A percentile compares a stretch with the other conserved stretches of the same genome.
phyloP scores from a whole-genome alignment of 129 eudicot genomes.

The Kitagawia praeruptora region DNA sequence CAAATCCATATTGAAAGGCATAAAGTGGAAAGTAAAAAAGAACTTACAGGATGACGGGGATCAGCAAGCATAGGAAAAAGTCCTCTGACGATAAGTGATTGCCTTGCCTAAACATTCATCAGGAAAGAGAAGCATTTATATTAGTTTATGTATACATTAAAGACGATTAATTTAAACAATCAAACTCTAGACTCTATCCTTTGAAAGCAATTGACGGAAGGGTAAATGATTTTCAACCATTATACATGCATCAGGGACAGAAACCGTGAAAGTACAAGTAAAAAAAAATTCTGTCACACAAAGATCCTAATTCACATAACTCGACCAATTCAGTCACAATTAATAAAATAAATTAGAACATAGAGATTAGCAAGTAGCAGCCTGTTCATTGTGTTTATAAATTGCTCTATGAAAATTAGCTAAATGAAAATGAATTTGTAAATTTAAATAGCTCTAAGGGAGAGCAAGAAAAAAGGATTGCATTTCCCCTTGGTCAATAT shows the following conservation, averaged over 20 bases:
- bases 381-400: not conserved
- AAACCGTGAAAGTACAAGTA: not conserved
- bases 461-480: too few relatives aligned
- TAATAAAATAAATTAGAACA: not conserved
- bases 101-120: constrained; percentile 68
- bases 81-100: constrained; percentile 85
- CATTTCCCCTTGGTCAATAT: too few relatives aligned
- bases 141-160: not conserved
- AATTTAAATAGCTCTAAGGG: not conserved
- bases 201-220: not conserved
- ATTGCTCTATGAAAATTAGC: not conserved
- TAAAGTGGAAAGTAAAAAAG: not conserved
- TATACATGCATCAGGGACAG: not conserved
- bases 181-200: not conserved
- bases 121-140: not conserved
- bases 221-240: not conserved
- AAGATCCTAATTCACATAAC: not conserved
- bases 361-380: not conserved
- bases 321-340: not conserved
- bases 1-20: not conserved
- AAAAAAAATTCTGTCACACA: not conserved
- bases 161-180: not conserved
- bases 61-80: constrained; percentile 98
- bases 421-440: not conserved
- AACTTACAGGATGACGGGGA: constrained; percentile 94